Conservation (phyloP, 2,329 filamentous ascomycete species). For the Fusarium nanum region DNA sequence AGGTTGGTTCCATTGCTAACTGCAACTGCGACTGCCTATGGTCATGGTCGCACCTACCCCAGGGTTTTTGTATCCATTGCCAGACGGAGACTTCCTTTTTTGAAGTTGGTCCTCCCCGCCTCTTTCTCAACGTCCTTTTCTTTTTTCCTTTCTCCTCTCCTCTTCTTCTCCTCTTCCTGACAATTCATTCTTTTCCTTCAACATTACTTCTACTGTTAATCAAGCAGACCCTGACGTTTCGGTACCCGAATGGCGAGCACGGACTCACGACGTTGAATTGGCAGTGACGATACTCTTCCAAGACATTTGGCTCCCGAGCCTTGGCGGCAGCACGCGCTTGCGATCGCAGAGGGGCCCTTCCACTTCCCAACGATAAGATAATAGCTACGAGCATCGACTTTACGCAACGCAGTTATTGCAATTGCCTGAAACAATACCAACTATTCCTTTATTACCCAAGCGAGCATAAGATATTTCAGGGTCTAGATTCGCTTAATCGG, state of each 20-base stretch:
- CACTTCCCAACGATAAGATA: not conserved
- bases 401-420: not conserved
- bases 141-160: not conserved
- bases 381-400: not conserved
- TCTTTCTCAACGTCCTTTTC: conserved; percentile 3
- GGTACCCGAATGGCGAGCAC: conserved; percentile 19
- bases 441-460: not conserved
- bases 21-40: not conserved
- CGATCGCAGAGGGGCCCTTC: conserved; percentile 36
- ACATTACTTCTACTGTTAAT: not conserved
- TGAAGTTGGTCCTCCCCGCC: conserved; percentile 32
- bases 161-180: not conserved
- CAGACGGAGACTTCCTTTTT: conserved; percentile 35
- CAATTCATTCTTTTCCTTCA: not conserved
- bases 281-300: conserved; percentile 6
- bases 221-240: not conserved
- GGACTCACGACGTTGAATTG: conserved; percentile 18
- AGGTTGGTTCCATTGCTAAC: not conserved
- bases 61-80: conserved; percentile 21
- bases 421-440: not conserved
- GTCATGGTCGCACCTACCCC: conserved; percentile 7
- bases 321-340: conserved; percentile 42
- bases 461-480: not conserved
- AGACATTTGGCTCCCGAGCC: conserved; percentile 42
- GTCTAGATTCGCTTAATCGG: not conserved